phyloP scores from a whole-genome alignment of 176 grass and related monocot species.

The Oryza meyeriana region DNA sequence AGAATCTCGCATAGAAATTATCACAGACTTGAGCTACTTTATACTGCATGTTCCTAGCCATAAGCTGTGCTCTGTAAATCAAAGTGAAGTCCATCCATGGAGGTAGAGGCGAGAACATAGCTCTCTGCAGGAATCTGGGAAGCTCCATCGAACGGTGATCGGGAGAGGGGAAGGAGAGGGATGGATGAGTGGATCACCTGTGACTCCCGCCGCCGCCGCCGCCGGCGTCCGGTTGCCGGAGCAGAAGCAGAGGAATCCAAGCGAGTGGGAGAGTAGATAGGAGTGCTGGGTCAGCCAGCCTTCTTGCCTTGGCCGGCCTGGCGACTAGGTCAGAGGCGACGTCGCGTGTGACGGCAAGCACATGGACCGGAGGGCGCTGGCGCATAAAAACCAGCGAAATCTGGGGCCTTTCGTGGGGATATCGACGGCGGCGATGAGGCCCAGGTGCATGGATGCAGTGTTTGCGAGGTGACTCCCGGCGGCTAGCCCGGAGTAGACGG shows the following conservation, averaged over 20 bases:
- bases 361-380: not conserved
- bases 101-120: not conserved
- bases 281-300: not conserved
- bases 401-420: not conserved
- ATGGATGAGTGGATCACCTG: not conserved
- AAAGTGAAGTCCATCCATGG: no score
- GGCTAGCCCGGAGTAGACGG: not conserved
- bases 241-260: constrained; percentile 4
- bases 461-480: not conserved
- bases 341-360: not conserved
- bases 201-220: not conserved
- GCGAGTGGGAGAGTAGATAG: not conserved
- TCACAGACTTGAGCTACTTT: not conserved
- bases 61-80: not conserved
- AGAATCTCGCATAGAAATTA: not conserved
- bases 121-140: not conserved
- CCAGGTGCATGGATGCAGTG: not conserved
- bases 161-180: no score
- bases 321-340: not conserved
- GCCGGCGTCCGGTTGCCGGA: constrained; percentile 5
- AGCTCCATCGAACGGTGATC: not conserved
- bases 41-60: not conserved
- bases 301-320: not conserved
- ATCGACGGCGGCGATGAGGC: not conserved
- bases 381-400: not conserved